Base-by-base conservation (phyloP, 2,329 filamentous ascomycete genomes). In the Stromatinia cepivora region DNA sequence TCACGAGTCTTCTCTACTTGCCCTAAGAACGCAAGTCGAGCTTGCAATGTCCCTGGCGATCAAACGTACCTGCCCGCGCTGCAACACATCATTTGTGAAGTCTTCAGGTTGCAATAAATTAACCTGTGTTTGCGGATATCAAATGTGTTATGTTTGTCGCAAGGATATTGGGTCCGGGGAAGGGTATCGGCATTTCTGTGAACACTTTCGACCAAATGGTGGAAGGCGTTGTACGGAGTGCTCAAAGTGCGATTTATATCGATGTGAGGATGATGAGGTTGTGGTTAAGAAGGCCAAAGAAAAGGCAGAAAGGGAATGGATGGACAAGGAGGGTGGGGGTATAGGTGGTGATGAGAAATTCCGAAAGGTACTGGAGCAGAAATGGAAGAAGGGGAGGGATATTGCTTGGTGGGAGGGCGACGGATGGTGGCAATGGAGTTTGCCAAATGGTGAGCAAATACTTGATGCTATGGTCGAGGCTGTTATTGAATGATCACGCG, bases 111-210 rank as follows among this genome's bases (percentile, higher is more conserved):
- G 95, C 85, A 99, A 99, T 83, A 98, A 98, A 81, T 85, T 99
- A 53, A 94, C 93, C 8, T 98, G 95, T 78, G 89, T 93, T 22
- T 99, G 95, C 80, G 95, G 95, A 11, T 98, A 98, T 81, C 91
- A 92, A 75, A 98, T 98, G 94, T 99, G 95, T 79, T 99, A 99
- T 77, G 88, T 98, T 59, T 99, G 95, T 80, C 92, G 95, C 53
- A 90, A 90, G 74, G 89, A 92, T 76, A 87, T 90, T 59, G 82
- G 84, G 69, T 82, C 86, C 63, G 81, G 82, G 3, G 90, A 94
- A 78, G 94, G 94, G 0, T 98, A 99, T 79, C 85, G 88, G 52
- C 95, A 99, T 80, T 99, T 97, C 77, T 99, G 95, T 79, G 92
- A 97, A 78, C 95, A 98, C 80, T 98, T 98, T 79, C 87, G 95